Percentiles rank a stretch among this genome's conserved stretches.
phyloP scores from a whole-genome alignment of 2,329 filamentous ascomycete genomes.

The Botryotinia convoluta region DNA sequence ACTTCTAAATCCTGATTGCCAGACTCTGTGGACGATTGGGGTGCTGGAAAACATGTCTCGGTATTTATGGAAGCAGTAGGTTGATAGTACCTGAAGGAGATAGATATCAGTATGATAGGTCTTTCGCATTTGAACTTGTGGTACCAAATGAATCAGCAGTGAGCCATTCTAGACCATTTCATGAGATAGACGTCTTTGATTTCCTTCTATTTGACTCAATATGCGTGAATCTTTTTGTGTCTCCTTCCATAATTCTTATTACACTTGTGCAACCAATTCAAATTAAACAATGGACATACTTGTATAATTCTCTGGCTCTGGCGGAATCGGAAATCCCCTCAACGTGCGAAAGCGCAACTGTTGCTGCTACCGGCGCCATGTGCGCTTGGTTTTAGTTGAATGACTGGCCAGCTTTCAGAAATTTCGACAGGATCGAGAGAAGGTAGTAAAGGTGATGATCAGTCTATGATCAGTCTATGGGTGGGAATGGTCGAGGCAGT shows the following conservation, averaged over 20 bases:
- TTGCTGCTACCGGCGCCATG: constrained; percentile 33
- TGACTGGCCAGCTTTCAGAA: background rate
- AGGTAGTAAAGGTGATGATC: background rate
- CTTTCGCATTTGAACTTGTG: background rate
- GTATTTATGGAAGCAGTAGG: constrained; percentile 24
- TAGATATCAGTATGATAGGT: constrained; percentile 13
- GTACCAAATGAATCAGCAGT: background rate
- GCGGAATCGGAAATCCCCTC: constrained; percentile 36
- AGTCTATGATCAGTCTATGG: background rate
- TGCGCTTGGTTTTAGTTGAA: constrained; percentile 5
- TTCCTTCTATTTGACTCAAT: no score
- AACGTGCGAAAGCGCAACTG: constrained; percentile 32
- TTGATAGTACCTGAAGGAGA: constrained; percentile 35
- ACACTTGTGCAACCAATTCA: background rate
- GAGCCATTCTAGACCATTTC: background rate
- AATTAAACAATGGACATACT: constrained; percentile 28
- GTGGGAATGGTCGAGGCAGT: background rate
- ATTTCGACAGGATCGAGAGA: background rate
- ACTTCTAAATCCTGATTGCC: constrained; percentile 24
- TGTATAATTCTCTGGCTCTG: constrained; percentile 38
- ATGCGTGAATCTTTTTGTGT: background rate
- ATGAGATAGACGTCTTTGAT: background rate
- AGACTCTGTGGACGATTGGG: background rate
- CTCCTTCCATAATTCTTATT: background rate
- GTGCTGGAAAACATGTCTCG: constrained; percentile 11